Evolutionary conservation across 805 yeast genomes (phyloP), one percentile per base, ranked within the genome.

Genomic region (Wickerhamomyces bisporus): DNA sequence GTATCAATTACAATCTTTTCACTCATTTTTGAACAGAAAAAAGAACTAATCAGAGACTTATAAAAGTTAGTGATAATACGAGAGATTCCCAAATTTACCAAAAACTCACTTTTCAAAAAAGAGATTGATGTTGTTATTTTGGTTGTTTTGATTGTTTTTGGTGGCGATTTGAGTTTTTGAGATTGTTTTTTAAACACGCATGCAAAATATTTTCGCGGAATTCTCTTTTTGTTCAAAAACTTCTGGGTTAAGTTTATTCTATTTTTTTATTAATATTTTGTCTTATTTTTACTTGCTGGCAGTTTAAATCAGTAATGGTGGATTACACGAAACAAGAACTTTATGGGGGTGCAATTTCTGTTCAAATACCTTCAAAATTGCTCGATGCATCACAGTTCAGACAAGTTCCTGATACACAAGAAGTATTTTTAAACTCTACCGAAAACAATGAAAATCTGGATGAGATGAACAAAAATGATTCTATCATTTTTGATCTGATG

Each of bases 321-420:
- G 15, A 39, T 5, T 40, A 29, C 15, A 26, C 30, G 14, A 9
- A 21, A n/a, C 42, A 46, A 35, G 62, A 62, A 23, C 60, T 88
- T 6, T 89, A 81, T 55, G 98, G 98, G 1, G 98, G 97, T 1
- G 93, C 95, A 1, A 71, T 88, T 15, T 53, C 68, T 3, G 69
- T 78, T 0, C 60, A 58, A 3, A 41, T 88, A 5, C 95, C 96
- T 0, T 40, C 48, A 1, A 74, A 73, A 0, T 68, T 81, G 34
- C 53, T 81, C 2, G 97, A 93, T 58, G 96, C 88, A 1, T 82
- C 95, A 1, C 58, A 66, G 26, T 56, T 89, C 34, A 66, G 98
- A 40, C 86, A 86, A 43, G 76, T 93, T 3, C 98, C 98, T 0
- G 97, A 93, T 53, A 79, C 88, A 1, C 98, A 93, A 57, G 98